These are phyloP conservation scores for Microbotryum scabiosae DNA, from an alignment of 1,284 basidiomycete genomes.

Conservation along the genomic window DNA sequence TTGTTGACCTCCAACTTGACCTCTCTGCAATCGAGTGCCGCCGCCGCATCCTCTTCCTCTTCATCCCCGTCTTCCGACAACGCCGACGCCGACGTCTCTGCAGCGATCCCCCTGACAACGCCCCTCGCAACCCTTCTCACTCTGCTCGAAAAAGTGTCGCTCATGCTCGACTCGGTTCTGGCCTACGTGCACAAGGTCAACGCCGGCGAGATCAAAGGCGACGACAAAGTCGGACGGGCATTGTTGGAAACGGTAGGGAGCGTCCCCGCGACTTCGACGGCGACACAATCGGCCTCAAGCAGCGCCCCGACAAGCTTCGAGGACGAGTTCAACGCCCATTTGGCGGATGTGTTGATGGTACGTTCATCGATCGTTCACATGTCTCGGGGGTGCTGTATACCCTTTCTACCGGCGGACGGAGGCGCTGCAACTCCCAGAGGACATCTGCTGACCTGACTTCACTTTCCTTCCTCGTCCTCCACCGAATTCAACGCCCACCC, in stretches of 20 bases:
- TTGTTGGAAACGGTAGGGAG: constrained; percentile 78
- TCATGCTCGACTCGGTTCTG: constrained; percentile 68
- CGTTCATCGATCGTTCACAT: constrained; percentile 25
- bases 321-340: constrained; percentile 56
- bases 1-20: constrained; percentile 49
- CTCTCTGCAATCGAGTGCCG: constrained; percentile 28
- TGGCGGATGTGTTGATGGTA: constrained; percentile 51
- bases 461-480: too few relatives aligned
- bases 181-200: constrained; percentile 78
- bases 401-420: too few relatives aligned
- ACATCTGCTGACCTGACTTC: too few relatives aligned
- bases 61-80: constrained; percentile 24
- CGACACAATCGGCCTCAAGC: constrained; percentile 42
- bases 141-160: constrained; percentile 36
- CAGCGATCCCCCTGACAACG: constrained; percentile 40
- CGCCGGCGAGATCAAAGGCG: constrained; percentile 66
- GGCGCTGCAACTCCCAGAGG: too few relatives aligned
- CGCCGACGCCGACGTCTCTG: constrained; percentile 21
- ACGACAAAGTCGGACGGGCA: constrained; percentile 81
- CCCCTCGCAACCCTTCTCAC: constrained; percentile 39
- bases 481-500: too few relatives aligned
- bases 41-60: constrained; percentile 9
- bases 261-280: constrained; percentile 11
- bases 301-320: constrained; percentile 40
- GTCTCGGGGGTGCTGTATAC: too few relatives aligned